These are phyloP conservation scores for Rubus idaeus DNA, from an alignment of 306 rosid species.

Conservation along the genomic window DNA sequence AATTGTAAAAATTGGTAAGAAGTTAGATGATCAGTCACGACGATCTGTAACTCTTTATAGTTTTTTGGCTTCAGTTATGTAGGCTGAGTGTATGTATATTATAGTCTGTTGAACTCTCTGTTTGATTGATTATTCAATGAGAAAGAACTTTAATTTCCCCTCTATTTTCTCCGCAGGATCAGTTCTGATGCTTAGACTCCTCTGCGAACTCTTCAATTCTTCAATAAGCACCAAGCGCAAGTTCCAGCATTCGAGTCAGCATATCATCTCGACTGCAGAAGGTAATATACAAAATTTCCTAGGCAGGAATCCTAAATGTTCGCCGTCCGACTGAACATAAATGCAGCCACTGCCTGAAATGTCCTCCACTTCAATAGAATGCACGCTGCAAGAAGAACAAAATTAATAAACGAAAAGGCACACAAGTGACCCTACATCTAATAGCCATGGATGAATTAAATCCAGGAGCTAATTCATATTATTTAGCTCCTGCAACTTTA, in stretches of 20 bases:
- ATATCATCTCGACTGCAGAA: conserved; percentile 80
- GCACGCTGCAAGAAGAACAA: conserved; percentile 43
- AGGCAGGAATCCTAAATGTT: conserved; percentile 85
- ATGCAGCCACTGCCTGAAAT: conserved; percentile 54
- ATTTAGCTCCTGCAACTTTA: background rate
- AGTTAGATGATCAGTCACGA: background rate
- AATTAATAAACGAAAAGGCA: background rate
- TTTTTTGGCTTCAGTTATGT: background rate
- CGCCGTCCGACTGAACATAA: conserved; percentile 92
- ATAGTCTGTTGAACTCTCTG: background rate
- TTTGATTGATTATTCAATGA: conserved; percentile 2
- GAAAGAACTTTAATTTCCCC: background rate
- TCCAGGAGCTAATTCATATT: background rate
- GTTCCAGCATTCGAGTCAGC: conserved; percentile 36
- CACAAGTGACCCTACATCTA: background rate
- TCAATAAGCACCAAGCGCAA: background rate
- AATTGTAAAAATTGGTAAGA: background rate
- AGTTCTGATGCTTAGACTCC: background rate
- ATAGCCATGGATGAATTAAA: background rate
- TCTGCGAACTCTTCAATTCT: background rate
- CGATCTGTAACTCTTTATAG: background rate
- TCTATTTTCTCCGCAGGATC: background rate
- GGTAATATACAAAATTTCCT: conserved; percentile 71
- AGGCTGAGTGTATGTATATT: background rate
- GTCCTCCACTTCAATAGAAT: conserved; percentile 76